Evolutionary conservation across 1,284 basidiomycete genomes (phyloP), one percentile per base, ranked within the genome.

Genomic region (Lentinula novae-zelandiae): DNA sequence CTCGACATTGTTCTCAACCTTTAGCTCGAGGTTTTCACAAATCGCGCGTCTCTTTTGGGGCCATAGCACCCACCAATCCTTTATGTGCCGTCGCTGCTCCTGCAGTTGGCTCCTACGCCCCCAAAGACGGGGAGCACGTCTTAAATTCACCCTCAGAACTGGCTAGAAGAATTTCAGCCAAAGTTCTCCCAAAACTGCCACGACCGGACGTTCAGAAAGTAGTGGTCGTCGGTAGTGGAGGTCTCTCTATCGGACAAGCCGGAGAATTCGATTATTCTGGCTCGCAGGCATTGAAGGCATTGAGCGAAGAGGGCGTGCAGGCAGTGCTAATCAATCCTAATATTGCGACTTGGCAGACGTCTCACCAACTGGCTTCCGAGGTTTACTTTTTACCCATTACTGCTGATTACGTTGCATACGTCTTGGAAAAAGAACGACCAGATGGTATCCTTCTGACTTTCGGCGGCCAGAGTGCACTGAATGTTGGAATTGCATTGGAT

Each of bases 231-330:
- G 97, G 97, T 65, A 93, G 90, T 66, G 97, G 97, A 70, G 97
- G 97, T 64, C 87, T 99, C 54, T 92, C 89, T 71, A 99, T 99
- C 66, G 97, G 97, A 50, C 97, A 99, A 76, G 97, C 97, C 4
- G 97, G 97, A 75, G 97, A 99, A 77, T 99, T 99, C 76, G 97
- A 99, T 76, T 99, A 99, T 77, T 98, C 95, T 33, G 97, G 92
- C 51, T 98, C 96, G 7, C 97, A 99, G 78, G 97, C 97, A 36
- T 89, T 99, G 78, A 99, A 99, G 76, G 97, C 97, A 12, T 88
- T 99, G 61, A 87, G 90, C 63, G 97, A 99, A 75, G 94, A 95
- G 72, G 95, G 96, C 58, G 89, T 98, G 63, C 87, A 96, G 67
- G 95, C 96, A 36, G 89, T 99, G 65, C 87, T 99, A 64, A 94